Evolutionary conservation across 208 protist genomes (phyloP).

Genomic region (Crithidia sp.): DNA sequence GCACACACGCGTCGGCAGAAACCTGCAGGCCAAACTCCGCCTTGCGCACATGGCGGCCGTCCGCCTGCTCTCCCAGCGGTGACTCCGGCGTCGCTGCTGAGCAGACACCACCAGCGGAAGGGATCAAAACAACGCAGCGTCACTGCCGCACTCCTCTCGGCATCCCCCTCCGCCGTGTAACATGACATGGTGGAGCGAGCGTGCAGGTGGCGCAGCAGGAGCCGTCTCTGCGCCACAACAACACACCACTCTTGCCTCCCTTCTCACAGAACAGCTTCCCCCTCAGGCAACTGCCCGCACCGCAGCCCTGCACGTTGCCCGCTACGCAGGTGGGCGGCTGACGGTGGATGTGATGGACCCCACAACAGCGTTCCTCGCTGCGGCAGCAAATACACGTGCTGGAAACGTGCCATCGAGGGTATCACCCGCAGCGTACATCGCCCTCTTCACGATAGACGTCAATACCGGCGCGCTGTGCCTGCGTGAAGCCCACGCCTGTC

Average conservation of each 20-base stretch:
- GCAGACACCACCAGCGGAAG: not conserved
- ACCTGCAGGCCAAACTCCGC: too few species aligned
- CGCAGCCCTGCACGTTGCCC: not conserved
- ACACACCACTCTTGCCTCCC: not conserved
- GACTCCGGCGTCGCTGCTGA: too few species aligned
- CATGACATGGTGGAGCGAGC: conserved; percentile 8
- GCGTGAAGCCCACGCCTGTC: conserved; percentile 6
- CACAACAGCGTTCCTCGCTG: not conserved
- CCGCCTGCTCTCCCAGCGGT: too few species aligned
- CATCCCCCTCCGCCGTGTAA: conserved; percentile 6
- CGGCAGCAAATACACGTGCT: not conserved
- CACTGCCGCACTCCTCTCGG: too few species aligned
- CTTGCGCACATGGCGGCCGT: too few species aligned
- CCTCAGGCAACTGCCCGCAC: not conserved
- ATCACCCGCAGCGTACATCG: conserved; percentile 7
- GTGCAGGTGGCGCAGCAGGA: not conserved
- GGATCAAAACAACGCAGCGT: not conserved
- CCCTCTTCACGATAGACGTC: conserved; percentile 8
- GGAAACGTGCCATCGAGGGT: not conserved
- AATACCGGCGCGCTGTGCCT: conserved; percentile 7
- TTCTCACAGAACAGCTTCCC: conserved; percentile 12
- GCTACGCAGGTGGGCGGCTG: conserved; percentile 9
- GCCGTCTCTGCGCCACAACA: too few species aligned
- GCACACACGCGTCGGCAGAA: too few species aligned
- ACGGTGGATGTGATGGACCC: conserved; percentile 21